Conservation (phyloP, 441 rosid genomes). For the Populus trichocarpa region DNA sequence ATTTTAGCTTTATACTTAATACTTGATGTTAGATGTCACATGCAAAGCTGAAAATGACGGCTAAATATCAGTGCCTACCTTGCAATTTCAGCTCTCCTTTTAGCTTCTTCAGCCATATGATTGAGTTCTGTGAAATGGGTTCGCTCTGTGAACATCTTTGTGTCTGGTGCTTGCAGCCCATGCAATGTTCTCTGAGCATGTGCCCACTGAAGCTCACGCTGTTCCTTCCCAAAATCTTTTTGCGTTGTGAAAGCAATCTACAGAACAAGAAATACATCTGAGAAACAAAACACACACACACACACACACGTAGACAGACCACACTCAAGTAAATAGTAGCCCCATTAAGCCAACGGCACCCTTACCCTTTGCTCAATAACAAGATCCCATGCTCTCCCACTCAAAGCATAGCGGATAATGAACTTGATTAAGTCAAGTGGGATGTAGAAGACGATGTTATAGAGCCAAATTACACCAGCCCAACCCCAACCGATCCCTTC, state of each 20-base stretch:
- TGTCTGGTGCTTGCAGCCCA: conserved; percentile 85
- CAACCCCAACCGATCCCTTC: conserved; percentile 99
- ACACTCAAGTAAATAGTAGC: not conserved
- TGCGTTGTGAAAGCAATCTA: conserved; percentile 95
- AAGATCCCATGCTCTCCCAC: conserved; percentile 99
- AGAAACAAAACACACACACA: not conserved
- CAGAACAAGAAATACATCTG: conserved; percentile 16
- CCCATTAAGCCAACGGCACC: not conserved
- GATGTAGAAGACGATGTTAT: conserved; percentile 73
- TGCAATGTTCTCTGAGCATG: conserved; percentile 95
- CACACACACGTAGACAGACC: not conserved
- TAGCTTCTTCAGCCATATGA: conserved; percentile 97
- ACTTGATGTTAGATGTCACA: not conserved
- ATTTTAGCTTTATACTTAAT: no score
- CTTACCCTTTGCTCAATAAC: conserved; percentile 96
- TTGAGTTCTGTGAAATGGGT: conserved; percentile 79
- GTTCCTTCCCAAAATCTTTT: conserved; percentile 94
- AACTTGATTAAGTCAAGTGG: conserved; percentile 93
- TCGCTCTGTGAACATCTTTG: conserved; percentile 86
- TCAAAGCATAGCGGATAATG: conserved; percentile 84
- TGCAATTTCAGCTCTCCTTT: conserved; percentile 96
- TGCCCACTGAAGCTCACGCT: conserved; percentile 99
- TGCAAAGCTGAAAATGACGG: not conserved
- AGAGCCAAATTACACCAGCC: conserved; percentile 98
- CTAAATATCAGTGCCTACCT: conserved; percentile 39